Conservation (phyloP, 345 rosid species). For the Brassica cretica region DNA sequence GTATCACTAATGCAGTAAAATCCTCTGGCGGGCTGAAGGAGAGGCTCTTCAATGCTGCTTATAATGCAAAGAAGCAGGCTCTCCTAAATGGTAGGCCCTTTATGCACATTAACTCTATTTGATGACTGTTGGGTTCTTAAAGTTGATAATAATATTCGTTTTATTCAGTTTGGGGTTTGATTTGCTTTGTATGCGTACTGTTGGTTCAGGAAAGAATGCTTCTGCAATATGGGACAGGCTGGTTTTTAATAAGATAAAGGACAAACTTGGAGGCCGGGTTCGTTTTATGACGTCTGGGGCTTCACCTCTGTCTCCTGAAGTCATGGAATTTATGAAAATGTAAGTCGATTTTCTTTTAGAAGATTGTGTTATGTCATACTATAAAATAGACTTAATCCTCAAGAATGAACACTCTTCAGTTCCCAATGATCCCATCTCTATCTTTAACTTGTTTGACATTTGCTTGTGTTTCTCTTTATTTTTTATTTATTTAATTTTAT, state of each 20-base stretch:
- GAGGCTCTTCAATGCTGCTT: constrained; percentile 89
- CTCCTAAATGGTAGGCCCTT: constrained; percentile 65
- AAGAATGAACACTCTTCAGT: constrained; percentile 7
- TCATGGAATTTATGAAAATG: constrained; percentile 88
- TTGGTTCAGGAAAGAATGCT: constrained; percentile 71
- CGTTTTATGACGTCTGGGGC: constrained; percentile 85
- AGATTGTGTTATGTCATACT: background rate
- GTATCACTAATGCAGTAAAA: constrained; percentile 80
- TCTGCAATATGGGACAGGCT: constrained; percentile 97
- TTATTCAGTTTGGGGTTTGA: constrained; percentile 8
- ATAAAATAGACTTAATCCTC: background rate
- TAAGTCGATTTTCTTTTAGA: constrained; percentile 44
- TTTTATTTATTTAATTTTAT: background rate
- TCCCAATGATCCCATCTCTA: constrained; percentile 12
- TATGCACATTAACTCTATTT: constrained; percentile 3
- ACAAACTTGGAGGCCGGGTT: constrained; percentile 90
- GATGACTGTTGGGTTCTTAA: background rate
- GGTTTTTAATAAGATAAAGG: constrained; percentile 93
- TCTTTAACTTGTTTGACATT: constrained; percentile 1
- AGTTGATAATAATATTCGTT: background rate
- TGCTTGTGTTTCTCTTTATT: background rate
- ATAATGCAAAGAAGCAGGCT: constrained; percentile 95
- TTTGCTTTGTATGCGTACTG: constrained; percentile 12
- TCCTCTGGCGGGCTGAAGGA: constrained; percentile 77
- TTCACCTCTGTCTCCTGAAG: constrained; percentile 97